Evolutionary conservation across 371 early-diverging fungal genomes (phyloP).

Genomic region (Paraphysoderma sedebokerense): DNA sequence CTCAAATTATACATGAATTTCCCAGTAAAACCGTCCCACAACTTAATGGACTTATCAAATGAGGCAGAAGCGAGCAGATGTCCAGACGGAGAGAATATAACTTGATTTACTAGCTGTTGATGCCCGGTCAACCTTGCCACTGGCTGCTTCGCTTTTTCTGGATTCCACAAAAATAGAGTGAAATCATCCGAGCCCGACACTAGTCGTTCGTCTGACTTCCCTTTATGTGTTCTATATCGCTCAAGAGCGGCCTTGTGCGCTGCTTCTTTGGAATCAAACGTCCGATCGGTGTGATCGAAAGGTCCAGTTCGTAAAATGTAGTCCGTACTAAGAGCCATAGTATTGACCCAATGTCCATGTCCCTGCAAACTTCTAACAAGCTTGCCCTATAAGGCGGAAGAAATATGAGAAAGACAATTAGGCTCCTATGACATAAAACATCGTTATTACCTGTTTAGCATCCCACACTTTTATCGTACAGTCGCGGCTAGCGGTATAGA

Average conservation of each 20-base stretch:
- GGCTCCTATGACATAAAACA: conserved; percentile 4
- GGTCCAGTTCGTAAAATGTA: conserved; percentile 78
- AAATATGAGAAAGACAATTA: conserved; percentile 3
- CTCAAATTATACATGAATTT: conserved; percentile 80
- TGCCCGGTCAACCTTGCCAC: conserved; percentile 86
- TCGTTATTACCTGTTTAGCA: conserved; percentile 23
- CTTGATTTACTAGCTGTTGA: conserved; percentile 89
- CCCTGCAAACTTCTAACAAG: conserved; percentile 70
- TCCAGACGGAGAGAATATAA: conserved; percentile 87
- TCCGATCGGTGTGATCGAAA: conserved; percentile 60
- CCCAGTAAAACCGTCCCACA: conserved; percentile 91
- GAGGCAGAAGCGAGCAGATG: conserved; percentile 81
- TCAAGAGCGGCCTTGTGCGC: conserved; percentile 53
- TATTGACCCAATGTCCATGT: conserved; percentile 92
- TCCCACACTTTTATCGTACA: conserved; percentile 91
- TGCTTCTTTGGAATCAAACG: conserved; percentile 35
- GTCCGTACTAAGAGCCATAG: conserved; percentile 78
- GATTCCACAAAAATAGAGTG: conserved; percentile 91
- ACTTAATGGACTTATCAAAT: conserved; percentile 94
- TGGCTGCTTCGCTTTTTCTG: conserved; percentile 61
- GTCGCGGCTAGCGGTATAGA: conserved; percentile 83
- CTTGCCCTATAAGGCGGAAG: conserved; percentile 35
- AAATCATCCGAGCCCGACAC: conserved; percentile 93
- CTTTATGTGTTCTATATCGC: conserved; percentile 58
- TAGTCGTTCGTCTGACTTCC: conserved; percentile 53